Conservation (phyloP, 371 early-diverging fungal species). For the Globomyces sp. region DNA sequence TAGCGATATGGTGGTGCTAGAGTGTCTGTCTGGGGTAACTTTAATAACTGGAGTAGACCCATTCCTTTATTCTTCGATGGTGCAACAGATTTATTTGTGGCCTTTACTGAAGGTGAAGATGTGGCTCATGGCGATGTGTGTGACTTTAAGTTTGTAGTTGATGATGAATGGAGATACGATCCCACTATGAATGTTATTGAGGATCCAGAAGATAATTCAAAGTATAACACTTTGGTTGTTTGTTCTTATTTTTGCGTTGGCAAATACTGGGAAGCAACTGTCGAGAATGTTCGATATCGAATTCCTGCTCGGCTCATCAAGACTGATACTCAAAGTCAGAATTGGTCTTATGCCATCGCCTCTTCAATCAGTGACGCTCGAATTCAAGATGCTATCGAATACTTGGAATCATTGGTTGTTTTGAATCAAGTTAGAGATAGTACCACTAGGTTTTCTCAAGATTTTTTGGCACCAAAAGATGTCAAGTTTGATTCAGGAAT, state of each 20-base stretch:
- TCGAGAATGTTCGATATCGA: background rate
- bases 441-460: background rate
- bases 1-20: conserved; percentile 1
- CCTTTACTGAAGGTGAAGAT: conserved; percentile 17
- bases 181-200: conserved; percentile 4
- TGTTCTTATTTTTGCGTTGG: background rate
- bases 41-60: conserved; percentile 18
- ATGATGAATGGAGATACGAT: conserved; percentile 14
- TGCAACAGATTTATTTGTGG: background rate
- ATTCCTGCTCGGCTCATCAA: conserved; percentile 1
- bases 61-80: conserved; percentile 20
- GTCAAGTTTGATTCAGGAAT: conserved; percentile 8
- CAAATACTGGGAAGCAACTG: background rate
- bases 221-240: conserved; percentile 6
- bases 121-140: conserved; percentile 18
- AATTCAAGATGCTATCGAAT: conserved; percentile 12
- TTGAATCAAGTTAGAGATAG: conserved; percentile 2
- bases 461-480: conserved; percentile 7
- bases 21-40: conserved; percentile 18
- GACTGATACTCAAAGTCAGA: background rate
- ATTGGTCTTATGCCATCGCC: background rate
- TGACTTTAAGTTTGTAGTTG: conserved; percentile 17
- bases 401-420: conserved; percentile 3
- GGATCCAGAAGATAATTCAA: background rate
- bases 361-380: background rate